phyloP scores from a whole-genome alignment of 1,284 basidiomycete species.

The Ganoderma boninense region DNA sequence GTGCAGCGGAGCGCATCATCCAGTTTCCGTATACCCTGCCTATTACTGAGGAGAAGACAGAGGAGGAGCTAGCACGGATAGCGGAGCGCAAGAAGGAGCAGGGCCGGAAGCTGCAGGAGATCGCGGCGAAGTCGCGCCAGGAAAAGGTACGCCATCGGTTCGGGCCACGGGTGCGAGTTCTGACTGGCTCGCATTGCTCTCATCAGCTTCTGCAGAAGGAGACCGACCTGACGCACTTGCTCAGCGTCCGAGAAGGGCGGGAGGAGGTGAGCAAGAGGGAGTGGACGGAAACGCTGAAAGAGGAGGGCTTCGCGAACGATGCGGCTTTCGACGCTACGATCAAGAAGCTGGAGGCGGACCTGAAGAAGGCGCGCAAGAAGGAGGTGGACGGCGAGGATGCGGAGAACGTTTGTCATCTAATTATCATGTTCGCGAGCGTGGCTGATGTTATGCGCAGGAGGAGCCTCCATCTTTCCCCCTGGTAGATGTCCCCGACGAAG shows the following conservation, averaged over 20 bases:
- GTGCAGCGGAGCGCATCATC: constrained; percentile 75
- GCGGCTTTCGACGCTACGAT: constrained; percentile 44
- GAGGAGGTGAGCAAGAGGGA: constrained; percentile 78
- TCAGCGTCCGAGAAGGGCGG: constrained; percentile 71
- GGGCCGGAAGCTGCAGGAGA: constrained; percentile 89
- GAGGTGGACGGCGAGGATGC: constrained; percentile 68
- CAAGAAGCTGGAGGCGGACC: constrained; percentile 48
- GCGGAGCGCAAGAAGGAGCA: constrained; percentile 87
- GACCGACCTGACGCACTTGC: constrained; percentile 79
- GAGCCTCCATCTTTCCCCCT: constrained; percentile 89
- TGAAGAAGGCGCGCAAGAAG: constrained; percentile 57
- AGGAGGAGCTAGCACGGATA: constrained; percentile 85
- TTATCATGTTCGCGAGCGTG: too few species aligned
- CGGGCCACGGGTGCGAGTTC: too few species aligned
- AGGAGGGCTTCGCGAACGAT: constrained; percentile 79
- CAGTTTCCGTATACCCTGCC: constrained; percentile 87
- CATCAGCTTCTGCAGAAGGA: constrained; percentile 84
- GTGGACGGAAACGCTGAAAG: constrained; percentile 69
- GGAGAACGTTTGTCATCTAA: too few species aligned
- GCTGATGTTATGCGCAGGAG: constrained; percentile 60
- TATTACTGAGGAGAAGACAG: constrained; percentile 85
- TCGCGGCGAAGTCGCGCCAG: constrained; percentile 86
- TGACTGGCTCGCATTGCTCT: too few species aligned
- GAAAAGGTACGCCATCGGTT: constrained; percentile 90
- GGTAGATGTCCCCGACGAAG: constrained; percentile 89